Conservation (phyloP, 2,329 filamentous ascomycete genomes). For the Seiridium cupressi region DNA sequence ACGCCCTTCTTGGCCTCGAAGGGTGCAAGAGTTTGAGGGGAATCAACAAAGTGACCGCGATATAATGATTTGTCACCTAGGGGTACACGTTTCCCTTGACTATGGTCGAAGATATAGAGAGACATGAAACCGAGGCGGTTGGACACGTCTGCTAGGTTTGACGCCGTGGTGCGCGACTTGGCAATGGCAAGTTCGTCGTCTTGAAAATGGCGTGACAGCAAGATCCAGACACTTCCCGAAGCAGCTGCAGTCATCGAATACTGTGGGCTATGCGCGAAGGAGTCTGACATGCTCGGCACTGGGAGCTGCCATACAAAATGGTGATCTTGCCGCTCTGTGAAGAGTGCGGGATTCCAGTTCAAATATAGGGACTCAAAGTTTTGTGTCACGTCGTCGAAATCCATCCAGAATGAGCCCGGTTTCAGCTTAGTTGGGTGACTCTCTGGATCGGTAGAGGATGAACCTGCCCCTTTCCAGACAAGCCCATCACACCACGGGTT, state of each 20-base stretch:
- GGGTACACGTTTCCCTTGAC: conserved; percentile 68
- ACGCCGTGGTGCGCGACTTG: conserved; percentile 34
- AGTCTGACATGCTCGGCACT: conserved; percentile 45
- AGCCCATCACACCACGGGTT: conserved; percentile 92
- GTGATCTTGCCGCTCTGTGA: conserved; percentile 77
- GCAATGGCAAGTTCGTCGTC: conserved; percentile 61
- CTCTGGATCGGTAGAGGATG: conserved; percentile 21
- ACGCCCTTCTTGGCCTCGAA: conserved; percentile 52
- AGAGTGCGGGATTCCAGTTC: conserved; percentile 92
- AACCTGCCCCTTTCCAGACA: conserved; percentile 62
- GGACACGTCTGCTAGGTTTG: conserved; percentile 39
- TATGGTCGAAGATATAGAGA: conserved; percentile 71
- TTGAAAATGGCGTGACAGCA: conserved; percentile 83
- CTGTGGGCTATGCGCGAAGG: conserved; percentile 65
- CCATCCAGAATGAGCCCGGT: conserved; percentile 92
- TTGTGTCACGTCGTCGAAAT: conserved; percentile 80
- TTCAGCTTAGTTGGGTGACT: conserved; percentile 30
- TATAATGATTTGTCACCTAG: conserved; percentile 70
- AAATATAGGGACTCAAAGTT: conserved; percentile 95
- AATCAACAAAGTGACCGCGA: conserved; percentile 86
- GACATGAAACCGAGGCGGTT: conserved; percentile 78
- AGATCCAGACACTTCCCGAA: conserved; percentile 72
- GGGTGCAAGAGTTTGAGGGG: conserved; percentile 83
- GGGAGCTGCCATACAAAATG: conserved; percentile 81
- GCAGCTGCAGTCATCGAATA: conserved; percentile 64